Evolutionary conservation across 2,329 filamentous ascomycete genomes (phyloP), one percentile per base, ranked within the genome.

Genomic region (Rosellinia necatrix): DNA sequence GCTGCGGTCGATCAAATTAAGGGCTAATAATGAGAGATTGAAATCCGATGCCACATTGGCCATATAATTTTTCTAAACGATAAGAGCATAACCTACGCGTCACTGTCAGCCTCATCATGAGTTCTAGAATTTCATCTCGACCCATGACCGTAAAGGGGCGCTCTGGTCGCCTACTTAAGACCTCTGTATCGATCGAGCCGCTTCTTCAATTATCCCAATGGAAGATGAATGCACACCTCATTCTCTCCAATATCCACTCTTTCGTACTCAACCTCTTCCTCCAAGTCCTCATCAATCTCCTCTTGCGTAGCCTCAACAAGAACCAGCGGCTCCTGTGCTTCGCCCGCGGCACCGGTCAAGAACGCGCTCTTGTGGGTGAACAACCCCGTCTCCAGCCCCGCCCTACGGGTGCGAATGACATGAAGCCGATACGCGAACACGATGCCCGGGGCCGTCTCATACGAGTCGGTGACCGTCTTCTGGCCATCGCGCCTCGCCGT

Each of bases 361-460:
- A 51, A 44, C n/a, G 49, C 49, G n/a, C n/a, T 37, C 30, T 34
- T 44, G 17, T 44, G 25, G 3, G n/a, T 27, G 30, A 51, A 51
- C 22, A 51, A 21, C n/a, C 22, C 40, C 21, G 21, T 35, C 27
- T 50, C 48, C 21, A 25, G 3, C 13, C 49, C 40, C 4, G 30
- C 27, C 19, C 30, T 21, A 25, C 22, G 21, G 10, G 38, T 21
- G 22, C 49, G 38, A 29, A 51, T 43, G 8, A 37, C 22, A 15
- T 51, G 49, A 6, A 52, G 49, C 30, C 30, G 49, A 30, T 44
- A 52, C 30, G 49, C 49, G 40, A 52, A 44, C 22, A 52, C 49
- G 24, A 52, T 52, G 10, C 49, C 49, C 10, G 49, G 49, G 21
- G 49, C 49, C 19, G 49, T 52, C 4, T 29, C 6, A 29, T 44